Evolutionary conservation across 805 yeast species (phyloP).

Genomic region (Kuraishia hungarica): DNA sequence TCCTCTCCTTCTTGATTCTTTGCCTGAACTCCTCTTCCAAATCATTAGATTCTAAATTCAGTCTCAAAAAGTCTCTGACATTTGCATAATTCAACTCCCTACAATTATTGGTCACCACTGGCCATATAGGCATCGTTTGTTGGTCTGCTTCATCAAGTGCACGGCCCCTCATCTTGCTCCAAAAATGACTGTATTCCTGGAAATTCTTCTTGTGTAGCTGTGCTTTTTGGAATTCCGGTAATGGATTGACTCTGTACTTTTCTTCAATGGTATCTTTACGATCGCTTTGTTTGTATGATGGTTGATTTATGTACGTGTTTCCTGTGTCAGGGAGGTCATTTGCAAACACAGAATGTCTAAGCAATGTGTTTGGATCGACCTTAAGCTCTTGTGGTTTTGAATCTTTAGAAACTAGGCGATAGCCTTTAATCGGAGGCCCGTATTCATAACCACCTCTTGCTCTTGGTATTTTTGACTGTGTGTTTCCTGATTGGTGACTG

Average conservation of each 20-base stretch:
- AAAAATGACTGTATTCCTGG: not conserved
- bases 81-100: constrained; percentile 14
- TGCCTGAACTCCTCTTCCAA: constrained; percentile 5
- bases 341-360: not conserved
- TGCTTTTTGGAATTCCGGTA: constrained; percentile 22
- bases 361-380: not conserved
- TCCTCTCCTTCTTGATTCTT: constrained; percentile 37
- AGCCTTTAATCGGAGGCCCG: constrained; percentile 33
- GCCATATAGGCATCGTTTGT: constrained; percentile 8
- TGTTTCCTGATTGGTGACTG: not conserved
- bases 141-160: not conserved
- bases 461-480: constrained; percentile 1
- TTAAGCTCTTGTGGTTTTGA: not conserved
- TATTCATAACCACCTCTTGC: constrained; percentile 16
- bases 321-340: not conserved
- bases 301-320: constrained; percentile 5
- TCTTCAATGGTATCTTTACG: not conserved
- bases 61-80: constrained; percentile 10
- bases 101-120: constrained; percentile 23
- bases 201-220: constrained; percentile 7
- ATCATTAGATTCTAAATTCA: not conserved
- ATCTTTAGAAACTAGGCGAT: constrained; percentile 23
- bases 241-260: constrained; percentile 10
- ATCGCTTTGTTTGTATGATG: constrained; percentile 2
- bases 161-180: not conserved